A percentile compares a stretch with the other conserved stretches of the same genome.
Evolutionary conservation across 2,329 filamentous ascomycete genomes (phyloP).

Genomic region (Paraconiothyrium sp.): DNA sequence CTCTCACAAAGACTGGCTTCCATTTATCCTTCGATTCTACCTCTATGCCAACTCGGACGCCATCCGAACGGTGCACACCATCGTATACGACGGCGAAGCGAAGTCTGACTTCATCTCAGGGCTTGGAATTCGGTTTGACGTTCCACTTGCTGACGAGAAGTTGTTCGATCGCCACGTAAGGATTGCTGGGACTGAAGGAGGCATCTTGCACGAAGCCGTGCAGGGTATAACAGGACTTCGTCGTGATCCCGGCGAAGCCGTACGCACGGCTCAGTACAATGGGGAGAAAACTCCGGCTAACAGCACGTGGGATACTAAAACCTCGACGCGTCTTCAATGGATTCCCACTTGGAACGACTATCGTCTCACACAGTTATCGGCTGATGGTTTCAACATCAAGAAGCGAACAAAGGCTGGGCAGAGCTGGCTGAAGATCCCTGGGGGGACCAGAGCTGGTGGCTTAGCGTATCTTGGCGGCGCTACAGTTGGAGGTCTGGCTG

Average conservation of each 20-base stretch:
- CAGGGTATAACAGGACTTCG: slow-evolving; percentile 69
- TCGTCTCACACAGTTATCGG: slow-evolving; percentile 64
- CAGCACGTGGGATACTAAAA: slow-evolving; percentile 58
- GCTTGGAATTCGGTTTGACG: slow-evolving; percentile 64
- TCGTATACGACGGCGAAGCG: slow-evolving; percentile 64
- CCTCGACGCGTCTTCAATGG: slow-evolving; percentile 62
- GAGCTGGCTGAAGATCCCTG: slow-evolving; percentile 67
- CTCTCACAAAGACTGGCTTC: slow-evolving; percentile 61
- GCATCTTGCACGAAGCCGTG: slow-evolving; percentile 66
- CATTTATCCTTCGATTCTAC: slow-evolving; percentile 67
- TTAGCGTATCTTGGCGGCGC: slow-evolving; percentile 68
- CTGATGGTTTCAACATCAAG: slow-evolving; percentile 68
- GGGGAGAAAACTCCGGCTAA: slow-evolving; percentile 57
- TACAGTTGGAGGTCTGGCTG: slow-evolving; percentile 65
- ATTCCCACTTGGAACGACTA: slow-evolving; percentile 69
- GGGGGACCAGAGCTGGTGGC: slow-evolving; percentile 65
- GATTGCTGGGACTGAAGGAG: slow-evolving; percentile 64
- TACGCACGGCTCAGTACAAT: slow-evolving; percentile 62
- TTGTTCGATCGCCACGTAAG: slow-evolving; percentile 68
- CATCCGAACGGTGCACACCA: slow-evolving; percentile 64
- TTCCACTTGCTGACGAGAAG: slow-evolving; percentile 63
- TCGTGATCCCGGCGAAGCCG: slow-evolving; percentile 61
- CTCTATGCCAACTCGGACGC: slow-evolving; percentile 66
- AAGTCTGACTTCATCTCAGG: slow-evolving; percentile 63
- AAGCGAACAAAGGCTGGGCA: slow-evolving; percentile 68